These are phyloP conservation scores for Luffa acutangula DNA, from an alignment of 306 rosid species.

Conservation along the genomic window DNA sequence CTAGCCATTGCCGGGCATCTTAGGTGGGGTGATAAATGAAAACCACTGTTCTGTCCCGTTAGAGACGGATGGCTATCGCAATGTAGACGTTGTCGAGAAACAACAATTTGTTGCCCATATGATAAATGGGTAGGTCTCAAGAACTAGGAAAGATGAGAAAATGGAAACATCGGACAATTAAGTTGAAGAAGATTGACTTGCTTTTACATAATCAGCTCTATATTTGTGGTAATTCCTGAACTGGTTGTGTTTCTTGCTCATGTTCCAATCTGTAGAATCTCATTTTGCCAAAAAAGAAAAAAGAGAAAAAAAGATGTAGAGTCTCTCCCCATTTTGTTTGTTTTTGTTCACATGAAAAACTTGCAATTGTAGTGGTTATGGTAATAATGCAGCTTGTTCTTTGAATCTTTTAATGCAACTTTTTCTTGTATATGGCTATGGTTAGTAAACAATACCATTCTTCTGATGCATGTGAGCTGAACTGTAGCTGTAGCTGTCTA, in stretches of 20 bases:
- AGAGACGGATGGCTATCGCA: not conserved
- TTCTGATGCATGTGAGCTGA: not conserved
- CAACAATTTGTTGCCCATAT: not conserved
- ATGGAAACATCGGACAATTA: not conserved
- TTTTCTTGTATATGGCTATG: not conserved
- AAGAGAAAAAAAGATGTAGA: not conserved
- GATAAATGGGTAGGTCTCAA: not conserved
- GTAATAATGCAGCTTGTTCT: not conserved
- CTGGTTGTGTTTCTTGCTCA: not conserved
- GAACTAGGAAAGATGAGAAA: not conserved
- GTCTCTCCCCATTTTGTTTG: not conserved
- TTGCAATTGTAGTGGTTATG: not conserved
- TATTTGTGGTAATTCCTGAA: slow-evolving; percentile 4
- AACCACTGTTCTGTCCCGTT: not conserved
- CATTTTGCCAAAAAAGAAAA: not conserved
- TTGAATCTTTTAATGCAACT: not conserved
- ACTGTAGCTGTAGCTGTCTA: not conserved
- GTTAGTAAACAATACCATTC: not conserved
- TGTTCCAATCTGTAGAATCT: slow-evolving; percentile 7
- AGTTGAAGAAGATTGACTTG: not conserved
- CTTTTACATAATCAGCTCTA: not conserved
- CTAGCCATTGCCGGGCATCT: not conserved
- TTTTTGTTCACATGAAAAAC: not conserved
- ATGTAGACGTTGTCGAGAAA: not conserved
- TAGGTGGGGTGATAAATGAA: not conserved